Conservation (phyloP, 2,329 filamentous ascomycete species). For the Sporothrix dimorphospora region DNA sequence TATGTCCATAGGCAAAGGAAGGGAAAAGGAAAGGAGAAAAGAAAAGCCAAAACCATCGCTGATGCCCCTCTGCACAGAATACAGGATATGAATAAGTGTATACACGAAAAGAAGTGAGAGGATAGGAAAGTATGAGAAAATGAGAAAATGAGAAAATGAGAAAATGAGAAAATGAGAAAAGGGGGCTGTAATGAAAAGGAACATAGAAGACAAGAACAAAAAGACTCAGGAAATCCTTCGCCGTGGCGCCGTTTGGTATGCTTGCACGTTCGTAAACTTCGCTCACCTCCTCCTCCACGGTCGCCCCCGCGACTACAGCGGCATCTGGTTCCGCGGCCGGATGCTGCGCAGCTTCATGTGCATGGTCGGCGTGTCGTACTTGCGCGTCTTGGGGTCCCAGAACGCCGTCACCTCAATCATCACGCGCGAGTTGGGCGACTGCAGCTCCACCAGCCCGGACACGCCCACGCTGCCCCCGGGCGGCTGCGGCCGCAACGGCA, state of each 20-base stretch:
- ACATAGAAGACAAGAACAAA: background rate
- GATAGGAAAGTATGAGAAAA: background rate
- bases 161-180: background rate
- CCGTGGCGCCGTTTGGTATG: background rate
- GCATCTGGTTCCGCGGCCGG: conserved; percentile 46
- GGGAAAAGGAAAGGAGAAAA: background rate
- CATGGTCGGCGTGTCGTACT: conserved; percentile 46
- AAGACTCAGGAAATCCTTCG: background rate
- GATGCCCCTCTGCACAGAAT: conserved; percentile 5
- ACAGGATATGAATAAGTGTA: background rate
- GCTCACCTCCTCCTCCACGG: background rate
- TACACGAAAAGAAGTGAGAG: conserved; percentile 13
- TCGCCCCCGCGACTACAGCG: conserved; percentile 27
- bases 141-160: no score
- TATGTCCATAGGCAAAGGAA: background rate
- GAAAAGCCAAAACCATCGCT: conserved; percentile 9
- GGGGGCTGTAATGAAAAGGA: background rate
- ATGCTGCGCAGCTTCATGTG: conserved; percentile 49
- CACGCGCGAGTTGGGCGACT: conserved; percentile 50
- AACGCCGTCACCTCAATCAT: conserved; percentile 56
- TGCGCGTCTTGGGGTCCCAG: conserved; percentile 59
- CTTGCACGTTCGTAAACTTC: background rate
- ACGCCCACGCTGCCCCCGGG: conserved; percentile 57
- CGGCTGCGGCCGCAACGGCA: conserved; percentile 47
- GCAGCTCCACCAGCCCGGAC: conserved; percentile 58